These are phyloP conservation scores for Candida anglica DNA, from an alignment of 805 yeast species.

Conservation along the genomic window DNA sequence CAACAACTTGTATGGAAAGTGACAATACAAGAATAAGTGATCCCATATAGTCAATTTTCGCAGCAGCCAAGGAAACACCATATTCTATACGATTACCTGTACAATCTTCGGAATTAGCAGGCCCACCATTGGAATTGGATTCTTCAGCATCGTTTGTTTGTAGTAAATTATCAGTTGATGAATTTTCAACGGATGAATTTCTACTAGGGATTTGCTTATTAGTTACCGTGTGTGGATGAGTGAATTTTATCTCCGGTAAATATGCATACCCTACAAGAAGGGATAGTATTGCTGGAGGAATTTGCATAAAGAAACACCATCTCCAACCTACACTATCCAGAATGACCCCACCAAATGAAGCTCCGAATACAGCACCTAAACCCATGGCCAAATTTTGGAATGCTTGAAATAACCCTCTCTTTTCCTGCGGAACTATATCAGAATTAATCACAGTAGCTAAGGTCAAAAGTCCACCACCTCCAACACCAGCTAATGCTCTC, in stretches of 20 bases:
- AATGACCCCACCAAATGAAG: constrained; percentile 56
- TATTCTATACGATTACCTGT: no score
- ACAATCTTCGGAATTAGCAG: no score
- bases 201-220: not conserved
- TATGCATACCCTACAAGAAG: constrained; percentile 25
- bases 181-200: not conserved
- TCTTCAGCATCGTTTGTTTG: not conserved
- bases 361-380: constrained; percentile 60
- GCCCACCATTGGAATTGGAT: not conserved
- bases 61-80: not conserved
- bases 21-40: constrained; percentile 27
- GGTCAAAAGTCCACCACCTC: constrained; percentile 39
- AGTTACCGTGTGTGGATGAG: constrained; percentile 2
- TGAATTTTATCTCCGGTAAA: constrained; percentile 15
- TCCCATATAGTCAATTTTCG: constrained; percentile 31
- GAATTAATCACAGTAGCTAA: constrained; percentile 35
- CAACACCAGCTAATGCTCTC: constrained; percentile 37
- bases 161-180: no score
- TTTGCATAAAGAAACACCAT: constrained; percentile 50
- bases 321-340: constrained; percentile 63
- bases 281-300: constrained; percentile 46
- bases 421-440: constrained; percentile 31
- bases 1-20: constrained; percentile 23
- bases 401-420: constrained; percentile 38
- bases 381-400: constrained; percentile 34